A percentile compares a stretch with the other conserved stretches of the same genome.
Conservation (phyloP, 768 basidiomycete genomes). For the Steccherinum ochraceum region DNA sequence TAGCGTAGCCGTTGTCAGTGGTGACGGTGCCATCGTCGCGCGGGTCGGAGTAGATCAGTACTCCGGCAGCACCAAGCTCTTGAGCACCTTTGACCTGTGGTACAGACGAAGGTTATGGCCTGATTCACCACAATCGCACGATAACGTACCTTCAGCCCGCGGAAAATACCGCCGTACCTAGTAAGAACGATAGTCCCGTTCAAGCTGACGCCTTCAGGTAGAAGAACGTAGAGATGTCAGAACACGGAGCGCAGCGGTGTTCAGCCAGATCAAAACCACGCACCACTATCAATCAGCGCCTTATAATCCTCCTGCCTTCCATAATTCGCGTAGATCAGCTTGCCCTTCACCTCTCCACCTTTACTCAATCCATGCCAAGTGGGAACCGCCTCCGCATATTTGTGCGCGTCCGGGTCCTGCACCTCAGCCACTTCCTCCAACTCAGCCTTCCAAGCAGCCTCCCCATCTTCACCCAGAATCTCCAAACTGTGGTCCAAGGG, state of each 20-base stretch:
- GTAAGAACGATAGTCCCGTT: constrained; percentile 73
- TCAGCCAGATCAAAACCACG: neutral
- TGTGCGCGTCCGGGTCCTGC: constrained; percentile 64
- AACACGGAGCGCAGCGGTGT: neutral
- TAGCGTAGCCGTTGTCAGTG: constrained; percentile 66
- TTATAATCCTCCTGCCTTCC: constrained; percentile 72
- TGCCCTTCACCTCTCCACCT: constrained; percentile 67
- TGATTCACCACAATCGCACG: neutral
- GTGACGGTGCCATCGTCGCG: constrained; percentile 82
- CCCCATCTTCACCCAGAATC: constrained; percentile 52
- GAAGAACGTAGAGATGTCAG: too few relatives aligned
- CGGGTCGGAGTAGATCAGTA: constrained; percentile 81
- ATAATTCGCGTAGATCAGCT: constrained; percentile 75
- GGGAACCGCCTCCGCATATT: constrained; percentile 60
- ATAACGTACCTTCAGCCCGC: constrained; percentile 70
- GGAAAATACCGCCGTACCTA: constrained; percentile 72
- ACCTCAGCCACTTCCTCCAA: constrained; percentile 70
- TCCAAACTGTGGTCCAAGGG: constrained; percentile 63
- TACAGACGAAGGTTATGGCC: too few relatives aligned
- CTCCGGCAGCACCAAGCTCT: constrained; percentile 72
- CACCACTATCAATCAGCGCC: constrained; percentile 43
- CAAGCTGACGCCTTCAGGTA: constrained; percentile 53
- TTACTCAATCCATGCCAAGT: constrained; percentile 85
- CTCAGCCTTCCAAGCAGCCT: constrained; percentile 60
- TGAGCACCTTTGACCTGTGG: constrained; percentile 73